These are phyloP conservation scores for Aspergillus intermedius DNA, from an alignment of 2,329 filamentous ascomycete species.

Conservation along the genomic window DNA sequence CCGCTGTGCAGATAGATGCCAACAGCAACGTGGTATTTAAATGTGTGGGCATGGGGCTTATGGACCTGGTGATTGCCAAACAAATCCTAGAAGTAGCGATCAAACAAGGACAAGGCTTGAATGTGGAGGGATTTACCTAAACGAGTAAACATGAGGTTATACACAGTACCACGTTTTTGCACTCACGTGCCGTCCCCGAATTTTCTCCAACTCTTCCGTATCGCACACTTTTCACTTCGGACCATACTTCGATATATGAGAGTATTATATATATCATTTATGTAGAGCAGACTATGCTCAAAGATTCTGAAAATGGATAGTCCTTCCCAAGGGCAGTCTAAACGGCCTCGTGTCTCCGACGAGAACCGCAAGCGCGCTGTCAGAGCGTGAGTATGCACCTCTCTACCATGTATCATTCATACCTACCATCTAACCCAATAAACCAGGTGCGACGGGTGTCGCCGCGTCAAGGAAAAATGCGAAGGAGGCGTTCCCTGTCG, in stretches of 20 bases:
- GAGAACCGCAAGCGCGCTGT: constrained; percentile 37
- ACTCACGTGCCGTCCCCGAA: neutral
- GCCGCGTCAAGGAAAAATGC: constrained; percentile 52
- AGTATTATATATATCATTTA: neutral
- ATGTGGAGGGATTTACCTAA: constrained; percentile 29
- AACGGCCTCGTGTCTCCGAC: constrained; percentile 36
- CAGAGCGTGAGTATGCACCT: constrained; percentile 28
- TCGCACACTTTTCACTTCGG: too few relatives aligned
- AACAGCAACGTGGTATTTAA: constrained; percentile 43
- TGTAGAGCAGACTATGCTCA: constrained; percentile 1
- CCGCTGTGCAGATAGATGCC: constrained; percentile 19
- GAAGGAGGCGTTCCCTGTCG: constrained; percentile 51
- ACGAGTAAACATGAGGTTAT: too few relatives aligned
- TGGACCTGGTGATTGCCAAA: constrained; percentile 44
- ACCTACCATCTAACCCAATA: neutral
- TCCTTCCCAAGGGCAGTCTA: constrained; percentile 25
- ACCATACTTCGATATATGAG: too few relatives aligned
- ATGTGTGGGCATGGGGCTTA: constrained; percentile 47
- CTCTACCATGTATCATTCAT: neutral
- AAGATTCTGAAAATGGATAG: constrained; percentile 20
- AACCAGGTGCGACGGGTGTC: constrained; percentile 49
- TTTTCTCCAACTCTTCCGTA: neutral
- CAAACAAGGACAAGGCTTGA: constrained; percentile 26
- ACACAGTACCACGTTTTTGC: too few relatives aligned
- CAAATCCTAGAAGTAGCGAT: constrained; percentile 33